Evolutionary conservation across 768 basidiomycete genomes (phyloP).

Genomic region (Psilocybe sp.): DNA sequence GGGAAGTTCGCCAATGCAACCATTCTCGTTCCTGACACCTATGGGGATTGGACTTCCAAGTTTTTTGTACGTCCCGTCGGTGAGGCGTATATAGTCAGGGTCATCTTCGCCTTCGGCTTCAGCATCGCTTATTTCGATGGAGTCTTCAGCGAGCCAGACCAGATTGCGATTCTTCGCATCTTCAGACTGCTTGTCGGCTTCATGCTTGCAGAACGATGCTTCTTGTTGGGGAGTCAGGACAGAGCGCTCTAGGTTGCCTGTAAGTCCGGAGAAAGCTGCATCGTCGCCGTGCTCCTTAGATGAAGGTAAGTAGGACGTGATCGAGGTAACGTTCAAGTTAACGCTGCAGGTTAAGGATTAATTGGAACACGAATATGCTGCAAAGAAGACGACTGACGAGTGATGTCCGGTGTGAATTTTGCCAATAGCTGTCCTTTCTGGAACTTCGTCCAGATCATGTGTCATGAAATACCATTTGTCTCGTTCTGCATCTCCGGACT

Average conservation of each 20-base stretch:
- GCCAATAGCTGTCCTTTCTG: conserved; percentile 72
- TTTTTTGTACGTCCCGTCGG: conserved; percentile 33
- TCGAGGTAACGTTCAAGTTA: conserved; percentile 67
- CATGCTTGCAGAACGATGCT: conserved; percentile 45
- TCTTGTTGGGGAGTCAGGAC: conserved; percentile 59
- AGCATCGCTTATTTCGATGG: conserved; percentile 36
- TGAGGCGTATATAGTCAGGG: conserved; percentile 35
- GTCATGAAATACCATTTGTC: conserved; percentile 84
- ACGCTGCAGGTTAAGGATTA: conserved; percentile 40
- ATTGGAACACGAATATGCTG: neutral
- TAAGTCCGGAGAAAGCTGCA: conserved; percentile 51
- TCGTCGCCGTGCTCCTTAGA: conserved; percentile 51
- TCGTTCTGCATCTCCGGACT: conserved; percentile 64
- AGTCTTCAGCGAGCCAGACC: conserved; percentile 61
- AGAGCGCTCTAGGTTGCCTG: conserved; percentile 28
- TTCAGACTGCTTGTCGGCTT: conserved; percentile 55
- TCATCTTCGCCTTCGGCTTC: conserved; percentile 67
- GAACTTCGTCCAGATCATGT: conserved; percentile 66
- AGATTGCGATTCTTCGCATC: conserved; percentile 64
- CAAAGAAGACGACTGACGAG: conserved; percentile 39
- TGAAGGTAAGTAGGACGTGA: conserved; percentile 71
- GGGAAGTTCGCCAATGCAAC: conserved; percentile 45
- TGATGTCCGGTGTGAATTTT: conserved; percentile 71
- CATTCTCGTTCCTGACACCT: conserved; percentile 57
- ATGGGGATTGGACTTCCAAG: conserved; percentile 38